These are phyloP conservation scores for Sphaerulina musiva DNA, from an alignment of 2,329 filamentous ascomycete genomes.

Conservation along the genomic window DNA sequence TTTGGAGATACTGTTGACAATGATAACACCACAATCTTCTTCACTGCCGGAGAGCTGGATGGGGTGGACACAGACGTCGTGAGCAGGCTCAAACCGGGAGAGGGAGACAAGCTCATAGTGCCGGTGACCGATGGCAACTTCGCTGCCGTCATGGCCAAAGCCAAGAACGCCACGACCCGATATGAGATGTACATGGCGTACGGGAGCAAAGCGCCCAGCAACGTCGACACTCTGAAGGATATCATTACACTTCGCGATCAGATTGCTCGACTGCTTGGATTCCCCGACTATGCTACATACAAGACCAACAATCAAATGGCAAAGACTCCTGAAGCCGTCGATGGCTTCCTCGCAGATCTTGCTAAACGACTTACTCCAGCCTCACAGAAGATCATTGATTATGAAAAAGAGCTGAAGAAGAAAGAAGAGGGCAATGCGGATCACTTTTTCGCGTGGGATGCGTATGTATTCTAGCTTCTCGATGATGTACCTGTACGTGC, in stretches of 20 bases:
- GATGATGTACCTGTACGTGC: neutral
- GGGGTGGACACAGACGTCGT: neutral
- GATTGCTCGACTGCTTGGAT: constrained; percentile 1
- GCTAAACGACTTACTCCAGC: neutral
- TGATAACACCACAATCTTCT: neutral
- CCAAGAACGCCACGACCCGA: neutral
- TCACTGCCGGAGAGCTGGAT: neutral
- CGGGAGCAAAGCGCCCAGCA: neutral
- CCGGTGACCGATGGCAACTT: neutral
- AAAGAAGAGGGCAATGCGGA: neutral
- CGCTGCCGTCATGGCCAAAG: neutral
- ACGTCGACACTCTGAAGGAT: constrained; percentile 1
- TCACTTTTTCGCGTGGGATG: neutral
- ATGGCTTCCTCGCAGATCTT: neutral
- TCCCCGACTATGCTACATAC: neutral
- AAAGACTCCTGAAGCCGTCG: constrained; percentile 1
- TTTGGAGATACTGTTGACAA: neutral
- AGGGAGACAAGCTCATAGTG: neutral
- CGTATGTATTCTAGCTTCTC: neutral
- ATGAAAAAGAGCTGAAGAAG: neutral
- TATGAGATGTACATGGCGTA: neutral
- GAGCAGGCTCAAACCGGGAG: neutral
- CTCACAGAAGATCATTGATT: neutral
- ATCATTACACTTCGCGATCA: constrained; percentile 1
- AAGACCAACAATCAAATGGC: neutral